phyloP scores from a whole-genome alignment of 2,329 filamentous ascomycete genomes.

The Colletotrichum sp. region DNA sequence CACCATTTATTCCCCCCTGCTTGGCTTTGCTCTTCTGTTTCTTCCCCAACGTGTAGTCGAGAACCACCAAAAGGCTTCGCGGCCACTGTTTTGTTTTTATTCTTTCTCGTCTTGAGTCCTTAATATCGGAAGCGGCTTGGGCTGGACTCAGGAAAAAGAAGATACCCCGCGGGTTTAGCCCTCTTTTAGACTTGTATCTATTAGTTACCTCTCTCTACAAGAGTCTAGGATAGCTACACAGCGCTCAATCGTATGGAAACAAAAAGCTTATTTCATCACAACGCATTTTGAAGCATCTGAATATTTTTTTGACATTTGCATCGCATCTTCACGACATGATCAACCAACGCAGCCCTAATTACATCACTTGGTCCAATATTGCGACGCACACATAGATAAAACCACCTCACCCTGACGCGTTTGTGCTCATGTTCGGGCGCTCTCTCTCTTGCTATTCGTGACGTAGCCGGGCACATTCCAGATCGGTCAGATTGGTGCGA shows the following conservation, averaged over 20 bases:
- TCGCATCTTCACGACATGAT: background rate
- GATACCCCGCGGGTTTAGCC: constrained; percentile 21
- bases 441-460: background rate
- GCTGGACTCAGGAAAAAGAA: constrained; percentile 21
- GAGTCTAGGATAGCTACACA: background rate
- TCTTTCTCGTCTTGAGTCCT: background rate
- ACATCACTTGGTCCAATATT: background rate
- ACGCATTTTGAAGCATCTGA: background rate
- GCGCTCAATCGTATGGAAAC: background rate
- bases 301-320: background rate
- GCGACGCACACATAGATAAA: background rate
- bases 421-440: background rate
- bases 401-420: background rate
- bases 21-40: background rate
- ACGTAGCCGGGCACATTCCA: constrained; percentile 10
- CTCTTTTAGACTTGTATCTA: constrained; percentile 15
- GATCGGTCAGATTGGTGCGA: constrained; percentile 6
- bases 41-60: constrained; percentile 1
- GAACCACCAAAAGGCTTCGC: background rate
- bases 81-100: background rate
- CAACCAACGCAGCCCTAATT: background rate
- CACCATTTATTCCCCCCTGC: background rate
- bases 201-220: background rate
- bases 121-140: constrained; percentile 1
- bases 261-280: background rate